Evolutionary conservation across 371 early-diverging fungal species (phyloP), one percentile per base, ranked within the genome.

Genomic region (Batrachochytrium dendrobatidis): DNA sequence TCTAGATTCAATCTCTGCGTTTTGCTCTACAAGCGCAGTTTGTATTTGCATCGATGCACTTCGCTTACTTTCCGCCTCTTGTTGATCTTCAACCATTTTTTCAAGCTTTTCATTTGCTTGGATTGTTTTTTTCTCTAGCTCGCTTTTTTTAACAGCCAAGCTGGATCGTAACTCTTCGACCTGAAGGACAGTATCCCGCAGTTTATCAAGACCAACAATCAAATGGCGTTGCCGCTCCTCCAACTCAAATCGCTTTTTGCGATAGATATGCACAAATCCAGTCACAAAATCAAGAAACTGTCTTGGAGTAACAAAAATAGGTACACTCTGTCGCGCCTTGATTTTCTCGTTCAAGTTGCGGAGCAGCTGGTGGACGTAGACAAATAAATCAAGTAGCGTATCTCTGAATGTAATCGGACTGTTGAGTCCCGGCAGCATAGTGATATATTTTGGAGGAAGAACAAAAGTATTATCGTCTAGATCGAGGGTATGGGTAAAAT

Each of bases 211-310:
- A 62, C 99, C 99, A 60, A 94, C 90, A 65, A 95, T 95, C 64
- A 98, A 80, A 63, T 99, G 99, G 33, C 95, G 89, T 67, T 99
- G 98, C 69, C 94, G 95, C 60, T 98, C 97, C 74, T 99, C 97
- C 26, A 99, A 77, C 64, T 92, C 91, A 60, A 89, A 91, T 26
- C 94, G 86, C 71, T 94, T 95, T 73, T 92, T 93, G 63, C 83
- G 85, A 76, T 86, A 95, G 60, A 97, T 70, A 39, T 86, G 83
- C 29, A 88, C 90, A 64, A 92, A 97, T 56, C 95, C 95, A 57
- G 86, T 86, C 60, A 98, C 91, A 68, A 95, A 95, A 73, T 98
- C 99, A 50, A 98, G 79, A 74, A 90, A 98, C 71, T 98, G 98
- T 33, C 99, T 87, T 26, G 99, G 99, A 1, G 99, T 98, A 22